Evolutionary conservation across 257 asterid genomes (phyloP), one percentile per base, ranked within the genome.

Genomic region (Primulina huaijiensis): DNA sequence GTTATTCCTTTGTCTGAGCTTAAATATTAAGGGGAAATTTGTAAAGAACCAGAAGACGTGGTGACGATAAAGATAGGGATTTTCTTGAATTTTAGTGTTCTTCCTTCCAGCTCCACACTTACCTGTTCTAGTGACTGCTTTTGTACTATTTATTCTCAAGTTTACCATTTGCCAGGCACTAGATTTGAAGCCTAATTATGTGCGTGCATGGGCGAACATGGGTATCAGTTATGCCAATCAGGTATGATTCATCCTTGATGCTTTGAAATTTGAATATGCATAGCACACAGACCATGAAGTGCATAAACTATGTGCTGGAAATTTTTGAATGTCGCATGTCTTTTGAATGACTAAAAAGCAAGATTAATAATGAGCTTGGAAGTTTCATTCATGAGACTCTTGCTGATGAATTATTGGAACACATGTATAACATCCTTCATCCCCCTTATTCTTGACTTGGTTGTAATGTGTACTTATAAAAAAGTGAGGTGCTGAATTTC

Each of bases 191-290:
- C 99, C 97, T 21, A 94, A 91, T 75, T 94, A 94, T 62, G 99
- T 91, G 60, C 97, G 98, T 59, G 99, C 99, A 35, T 94, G 99
- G 99, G 99, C 99, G 52, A 94, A 94, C 81, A 91, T 94, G 97
- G 99, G 99, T 30, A 94, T 94, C 85, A 91, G 99, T 83, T 94
- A 94, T 50, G 99, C 98, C 68, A 94, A 94, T 82, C 99, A 94
- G 98, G 99, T 94, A 83, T 7, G 61, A 53, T 60, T 37, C n/a
- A 53, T 25, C 67, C 38, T 56, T 20, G 14, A 57, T 58, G 17
- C 58, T 30, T 61, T n/a, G 31, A 62, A 67, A 70, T 33, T 76
- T 57, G 56, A 57, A 63, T 50, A 12, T 50, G 55, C 10, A 23
- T 20, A 20, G 38, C 57, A 34, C 56, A 55, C 27, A 53, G 21